These are phyloP conservation scores for Drechmeria coniospora DNA, from an alignment of 2,329 filamentous ascomycete genomes.

Conservation along the genomic window DNA sequence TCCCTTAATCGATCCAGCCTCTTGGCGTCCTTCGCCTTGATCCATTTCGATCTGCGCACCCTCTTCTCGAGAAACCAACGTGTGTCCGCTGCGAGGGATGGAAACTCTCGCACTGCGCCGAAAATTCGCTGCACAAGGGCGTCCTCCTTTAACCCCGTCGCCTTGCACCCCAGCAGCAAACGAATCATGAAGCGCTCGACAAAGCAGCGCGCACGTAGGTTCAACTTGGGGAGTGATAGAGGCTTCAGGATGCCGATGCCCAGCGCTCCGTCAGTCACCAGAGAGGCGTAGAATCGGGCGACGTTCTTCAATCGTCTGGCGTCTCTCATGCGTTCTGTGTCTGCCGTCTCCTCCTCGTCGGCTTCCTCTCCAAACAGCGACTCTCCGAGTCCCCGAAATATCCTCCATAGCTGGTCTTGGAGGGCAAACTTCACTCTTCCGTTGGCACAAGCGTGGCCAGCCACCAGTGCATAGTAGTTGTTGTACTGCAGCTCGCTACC, in stretches of 20 bases:
- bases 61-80: constrained; percentile 69
- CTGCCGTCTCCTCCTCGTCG: constrained; percentile 39
- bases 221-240: constrained; percentile 65
- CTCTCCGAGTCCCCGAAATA: constrained; percentile 78
- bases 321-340: constrained; percentile 29
- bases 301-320: constrained; percentile 34
- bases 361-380: constrained; percentile 50
- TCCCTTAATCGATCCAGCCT: constrained; percentile 22
- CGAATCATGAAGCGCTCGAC: constrained; percentile 68
- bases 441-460: constrained; percentile 60
- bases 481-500: constrained; percentile 78
- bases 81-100: constrained; percentile 56
- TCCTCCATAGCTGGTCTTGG: constrained; percentile 72
- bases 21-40: constrained; percentile 31
- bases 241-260: constrained; percentile 42
- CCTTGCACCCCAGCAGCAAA: constrained; percentile 48
- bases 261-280: constrained; percentile 31
- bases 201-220: constrained; percentile 61
- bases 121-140: constrained; percentile 51
- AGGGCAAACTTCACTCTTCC: constrained; percentile 69
- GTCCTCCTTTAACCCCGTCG: constrained; percentile 33
- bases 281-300: constrained; percentile 36
- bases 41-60: constrained; percentile 47
- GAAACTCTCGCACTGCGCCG: constrained; percentile 43
- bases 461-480: constrained; percentile 81